Percentiles rank a stretch among this genome's conserved stretches.
Conservation (phyloP, 257 asterid genomes). For the Primulina tabacum region DNA sequence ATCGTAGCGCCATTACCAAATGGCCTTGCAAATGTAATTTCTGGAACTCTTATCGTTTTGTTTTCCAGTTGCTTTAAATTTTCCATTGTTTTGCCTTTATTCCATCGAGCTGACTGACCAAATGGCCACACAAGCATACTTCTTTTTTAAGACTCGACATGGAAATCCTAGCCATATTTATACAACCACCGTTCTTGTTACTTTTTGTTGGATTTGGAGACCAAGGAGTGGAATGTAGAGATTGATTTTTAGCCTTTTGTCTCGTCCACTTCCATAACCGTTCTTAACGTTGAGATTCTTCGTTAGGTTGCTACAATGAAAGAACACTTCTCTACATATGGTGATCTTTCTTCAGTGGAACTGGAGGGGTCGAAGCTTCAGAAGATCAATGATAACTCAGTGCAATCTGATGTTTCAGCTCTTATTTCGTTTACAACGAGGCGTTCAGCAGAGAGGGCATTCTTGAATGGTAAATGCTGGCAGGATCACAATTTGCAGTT, state of each 20-base stretch:
- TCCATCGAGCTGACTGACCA: neutral
- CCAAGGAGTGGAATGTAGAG: neutral
- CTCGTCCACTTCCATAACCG: neutral
- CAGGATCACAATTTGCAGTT: conserved; percentile 71
- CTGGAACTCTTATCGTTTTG: conserved; percentile 15
- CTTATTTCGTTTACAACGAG: conserved; percentile 66
- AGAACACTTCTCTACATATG: conserved; percentile 77
- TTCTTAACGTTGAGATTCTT: conserved; percentile 11
- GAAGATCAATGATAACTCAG: conserved; percentile 40
- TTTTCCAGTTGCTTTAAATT: neutral
- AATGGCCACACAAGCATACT: neutral
- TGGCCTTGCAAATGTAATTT: conserved; percentile 70
- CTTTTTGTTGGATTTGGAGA: neutral
- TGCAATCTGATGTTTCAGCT: conserved; percentile 50
- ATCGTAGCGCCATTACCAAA: conserved; percentile 73
- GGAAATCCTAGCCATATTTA: neutral
- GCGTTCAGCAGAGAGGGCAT: conserved; percentile 82
- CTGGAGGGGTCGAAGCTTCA: conserved; percentile 51
- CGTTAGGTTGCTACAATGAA: conserved; percentile 62
- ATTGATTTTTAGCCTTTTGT: neutral
- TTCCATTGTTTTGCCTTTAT: neutral
- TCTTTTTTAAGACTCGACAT: neutral
- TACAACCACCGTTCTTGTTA: neutral
- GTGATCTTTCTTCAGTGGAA: conserved; percentile 74
- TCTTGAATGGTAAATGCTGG: conserved; percentile 78